Base-by-base conservation (phyloP, 2,329 filamentous ascomycete genomes). In the Neonectria ditissima region DNA sequence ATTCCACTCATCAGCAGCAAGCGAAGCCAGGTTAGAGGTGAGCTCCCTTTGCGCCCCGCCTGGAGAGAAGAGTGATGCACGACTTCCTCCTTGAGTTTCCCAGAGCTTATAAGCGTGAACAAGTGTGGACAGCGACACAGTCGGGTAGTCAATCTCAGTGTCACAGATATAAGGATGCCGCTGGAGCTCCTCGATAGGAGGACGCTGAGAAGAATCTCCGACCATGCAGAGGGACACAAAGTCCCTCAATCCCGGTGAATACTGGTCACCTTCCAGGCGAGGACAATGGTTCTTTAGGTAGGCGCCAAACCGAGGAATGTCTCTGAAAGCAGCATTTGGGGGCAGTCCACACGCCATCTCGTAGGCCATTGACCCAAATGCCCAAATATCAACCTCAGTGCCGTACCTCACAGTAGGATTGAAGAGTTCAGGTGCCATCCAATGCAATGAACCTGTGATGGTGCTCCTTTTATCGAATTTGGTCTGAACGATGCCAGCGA, bases 341-440 rank as follows among this genome's bases (percentile, higher is more conserved):
- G 92, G 92, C n/a, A 90, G 81, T 1, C 92, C 92, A 5, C 90
- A 93, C 1, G 92, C 92, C 77, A 95, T 92, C 77, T 96, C 92
- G 72, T 88, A 93, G 1, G 93, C 84, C 76, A 94, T 91, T 65
- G 92, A 91, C 2, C 92, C 93, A 75, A 93, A 94, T 2, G 92
- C 92, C 92, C 93, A 96, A 54, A 94, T 93, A 71, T 96, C 92
- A 45, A 91, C 88, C 72, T 91, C 89, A 14, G 88, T 90, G 63
- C 90, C 90, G 74, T 92, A 91, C 6, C 88, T 87, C 9, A 86
- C 82, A 5, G 86, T 82, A 41, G 86, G 83, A 60, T 90, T 87
- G 69, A 92, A 90, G 13, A 95, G 83, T 72, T 96, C 92, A 0
- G 91, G 92, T 0, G 92, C 91, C 92, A 96, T 94, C 91, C 92